phyloP scores from a whole-genome alignment of 2,329 filamentous ascomycete genomes.

The Lasiodiplodia sp. region DNA sequence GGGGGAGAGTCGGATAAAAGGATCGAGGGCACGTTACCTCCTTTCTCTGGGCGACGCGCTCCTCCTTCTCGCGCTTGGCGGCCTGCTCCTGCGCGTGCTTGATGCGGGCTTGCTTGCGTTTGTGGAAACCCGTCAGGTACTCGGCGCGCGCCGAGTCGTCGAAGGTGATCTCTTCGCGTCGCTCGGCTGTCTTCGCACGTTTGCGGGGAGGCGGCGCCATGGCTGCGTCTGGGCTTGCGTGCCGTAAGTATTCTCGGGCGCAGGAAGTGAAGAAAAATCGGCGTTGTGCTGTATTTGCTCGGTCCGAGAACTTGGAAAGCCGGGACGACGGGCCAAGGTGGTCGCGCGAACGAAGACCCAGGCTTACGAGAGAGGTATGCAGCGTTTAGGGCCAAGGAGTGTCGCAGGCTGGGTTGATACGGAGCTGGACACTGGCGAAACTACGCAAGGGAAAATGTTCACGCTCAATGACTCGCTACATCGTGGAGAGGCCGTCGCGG shows the following conservation, averaged over 20 bases:
- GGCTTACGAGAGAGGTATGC: not conserved
- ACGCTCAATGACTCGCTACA: conserved; percentile 6
- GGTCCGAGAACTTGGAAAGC: not conserved
- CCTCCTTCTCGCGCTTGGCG: conserved; percentile 76
- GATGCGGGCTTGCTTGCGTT: conserved; percentile 85
- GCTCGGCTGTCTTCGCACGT: conserved; percentile 56
- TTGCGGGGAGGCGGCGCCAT: conserved; percentile 38
- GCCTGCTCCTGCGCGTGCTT: conserved; percentile 86
- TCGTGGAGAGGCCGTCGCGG: not conserved
- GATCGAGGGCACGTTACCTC: conserved; percentile 64
- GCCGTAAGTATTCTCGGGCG: not conserved
- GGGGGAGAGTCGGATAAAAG: not conserved
- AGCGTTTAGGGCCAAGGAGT: not conserved
- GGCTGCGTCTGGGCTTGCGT: conserved; percentile 1
- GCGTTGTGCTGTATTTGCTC: not conserved
- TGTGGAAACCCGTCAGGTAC: conserved; percentile 95
- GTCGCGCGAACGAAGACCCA: not conserved
- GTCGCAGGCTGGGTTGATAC: not conserved
- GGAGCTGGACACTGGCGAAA: not conserved
- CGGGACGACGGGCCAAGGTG: not conserved
- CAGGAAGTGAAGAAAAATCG: not conserved
- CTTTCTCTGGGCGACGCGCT: conserved; percentile 75
- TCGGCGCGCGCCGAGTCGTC: conserved; percentile 81
- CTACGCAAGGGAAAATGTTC: conserved; percentile 21
- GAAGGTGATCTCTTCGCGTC: conserved; percentile 81